Conservation (phyloP, 2,329 filamentous ascomycete species). For the Ceratocystis ficicola region DNA sequence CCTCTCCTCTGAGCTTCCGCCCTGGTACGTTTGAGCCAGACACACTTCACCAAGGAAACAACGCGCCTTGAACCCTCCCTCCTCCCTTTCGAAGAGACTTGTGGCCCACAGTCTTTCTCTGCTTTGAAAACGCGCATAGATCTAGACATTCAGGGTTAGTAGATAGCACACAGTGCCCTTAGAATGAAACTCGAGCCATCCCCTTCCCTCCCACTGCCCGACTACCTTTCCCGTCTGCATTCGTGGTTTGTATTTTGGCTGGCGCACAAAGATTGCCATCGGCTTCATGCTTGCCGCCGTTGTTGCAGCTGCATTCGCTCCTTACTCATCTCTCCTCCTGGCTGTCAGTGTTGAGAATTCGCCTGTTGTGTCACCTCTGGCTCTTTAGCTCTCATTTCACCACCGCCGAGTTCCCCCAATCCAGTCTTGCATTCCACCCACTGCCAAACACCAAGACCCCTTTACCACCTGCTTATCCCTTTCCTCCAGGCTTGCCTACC, state of each 20-base stretch:
- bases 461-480: not conserved
- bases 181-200: not conserved
- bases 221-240: not conserved
- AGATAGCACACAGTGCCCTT: not conserved
- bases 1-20: not conserved
- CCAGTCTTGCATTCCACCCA: conserved; percentile 2
- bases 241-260: not conserved
- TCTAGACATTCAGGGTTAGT: conserved; percentile 10
- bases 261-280: not conserved
- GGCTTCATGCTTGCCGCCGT: not conserved
- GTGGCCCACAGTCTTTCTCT: conserved; percentile 7
- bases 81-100: not conserved
- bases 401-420: not conserved
- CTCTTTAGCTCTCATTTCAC: not conserved
- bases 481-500: not conserved
- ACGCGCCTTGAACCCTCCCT: not conserved
- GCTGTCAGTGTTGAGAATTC: not conserved
- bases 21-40: not conserved
- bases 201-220: not conserved
- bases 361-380: not conserved
- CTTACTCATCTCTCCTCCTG: not conserved
- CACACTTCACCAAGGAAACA: not conserved
- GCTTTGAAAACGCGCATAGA: not conserved
- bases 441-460: not conserved
- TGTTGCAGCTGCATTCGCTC: not conserved